Evolutionary conservation across 73 alveolate genomes (phyloP).

Genomic region (Tetrahymena malaccensis): DNA sequence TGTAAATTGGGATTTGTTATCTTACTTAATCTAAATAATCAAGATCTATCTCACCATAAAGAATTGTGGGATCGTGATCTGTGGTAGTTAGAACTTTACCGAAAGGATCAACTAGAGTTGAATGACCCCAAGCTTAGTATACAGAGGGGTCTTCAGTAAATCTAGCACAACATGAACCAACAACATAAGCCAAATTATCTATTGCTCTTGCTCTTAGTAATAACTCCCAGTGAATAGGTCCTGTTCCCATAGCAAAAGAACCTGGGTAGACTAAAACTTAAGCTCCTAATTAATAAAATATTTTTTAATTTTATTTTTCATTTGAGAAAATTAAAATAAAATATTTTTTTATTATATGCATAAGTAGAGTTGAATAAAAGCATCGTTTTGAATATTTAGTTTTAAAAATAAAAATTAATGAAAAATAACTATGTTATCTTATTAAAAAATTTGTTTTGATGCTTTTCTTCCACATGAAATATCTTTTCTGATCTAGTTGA

Average conservation of each 20-base stretch:
- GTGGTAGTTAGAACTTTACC: conserved; percentile 64
- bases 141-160: conserved; percentile 48
- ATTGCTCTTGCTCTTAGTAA: conserved; percentile 86
- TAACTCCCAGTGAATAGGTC: conserved; percentile 90
- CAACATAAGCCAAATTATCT: conserved; percentile 76
- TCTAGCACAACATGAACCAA: conserved; percentile 86
- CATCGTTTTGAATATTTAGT: no score
- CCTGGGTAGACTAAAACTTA: conserved; percentile 85
- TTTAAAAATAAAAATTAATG: no score
- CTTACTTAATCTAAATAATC: conserved; percentile 51
- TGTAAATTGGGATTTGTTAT: conserved; percentile 51
- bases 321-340: no score
- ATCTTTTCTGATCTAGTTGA: background rate
- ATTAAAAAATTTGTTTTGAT: background rate
- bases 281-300: conserved; percentile 43
- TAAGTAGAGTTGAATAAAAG: no score
- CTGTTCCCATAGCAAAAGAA: conserved; percentile 83
- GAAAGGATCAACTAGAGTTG: conserved; percentile 77
- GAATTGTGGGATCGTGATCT: conserved; percentile 58
- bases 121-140: conserved; percentile 75
- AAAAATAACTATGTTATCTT: background rate
- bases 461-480: background rate
- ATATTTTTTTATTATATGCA: no score
- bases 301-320: background rate
- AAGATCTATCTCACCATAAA: conserved; percentile 64